Base-by-base conservation (phyloP, 495 filamentous ascomycete species). In the Podospora pseudoanserina region DNA sequence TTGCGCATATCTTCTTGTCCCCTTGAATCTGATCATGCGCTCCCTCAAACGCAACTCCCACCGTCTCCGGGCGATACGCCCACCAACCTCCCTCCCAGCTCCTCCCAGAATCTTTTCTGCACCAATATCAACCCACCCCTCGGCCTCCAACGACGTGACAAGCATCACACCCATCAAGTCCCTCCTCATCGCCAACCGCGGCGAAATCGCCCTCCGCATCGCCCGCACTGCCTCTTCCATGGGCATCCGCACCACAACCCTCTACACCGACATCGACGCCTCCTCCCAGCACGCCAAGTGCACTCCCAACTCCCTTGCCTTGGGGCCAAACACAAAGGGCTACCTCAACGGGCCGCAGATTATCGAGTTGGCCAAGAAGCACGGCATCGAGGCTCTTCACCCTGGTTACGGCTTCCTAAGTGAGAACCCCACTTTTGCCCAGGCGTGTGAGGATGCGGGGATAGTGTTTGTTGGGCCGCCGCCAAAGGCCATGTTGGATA, bases 331-430 rank as follows among this genome's bases (percentile, higher is more conserved):
- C 39, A 49, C 39, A 49, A 49, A 49, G 15, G 39, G 39, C 26
- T 99, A 99, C 77, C 88, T 99, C 32, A 94, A 99, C 78, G 93
- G 92, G 19, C 92, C 96, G 67, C 88, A 89, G 56, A 98, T 99
- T 70, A 95, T 99, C 64, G 84, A 86, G 60, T 88, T 94, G 60
- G 95, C 96, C 11, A 93, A 93, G 77, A 81, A 88, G 67, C 85
- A 92, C 71, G 92, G 92, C 34, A 97, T 94, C 73, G 86, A 92
- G 74, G 92, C 90, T 16, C 89, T 99, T 70, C 95, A 99, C 79
- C 95, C 95, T 0, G 95, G 95, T 4, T 99, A 99, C 83, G 95
- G 95, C 18, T 99, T 98, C 83, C 84, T 97, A 68, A 96, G 92
- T 72, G 95, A 99, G 81, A 99, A 99, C 76, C 89, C 94, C 2